A percentile compares a stretch with the other conserved stretches of the same genome.
Conservation (phyloP, 2,329 filamentous ascomycete genomes). For the Trichoderma atrobrunneum region DNA sequence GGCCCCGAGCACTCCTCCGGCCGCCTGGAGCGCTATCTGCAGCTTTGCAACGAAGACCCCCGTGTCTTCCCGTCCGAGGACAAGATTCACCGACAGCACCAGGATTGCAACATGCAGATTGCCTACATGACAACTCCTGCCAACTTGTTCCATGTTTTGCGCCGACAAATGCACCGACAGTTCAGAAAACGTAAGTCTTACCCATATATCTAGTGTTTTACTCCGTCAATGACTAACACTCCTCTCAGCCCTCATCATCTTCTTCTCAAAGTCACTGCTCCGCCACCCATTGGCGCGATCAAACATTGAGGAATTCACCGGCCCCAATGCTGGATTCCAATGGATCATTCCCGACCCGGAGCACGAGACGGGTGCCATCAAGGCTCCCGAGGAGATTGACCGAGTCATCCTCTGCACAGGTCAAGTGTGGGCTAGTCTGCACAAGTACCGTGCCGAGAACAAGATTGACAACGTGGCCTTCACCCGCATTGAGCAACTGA, state of each 20-base stretch:
- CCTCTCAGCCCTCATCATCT: conserved; percentile 75
- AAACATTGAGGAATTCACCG: conserved; percentile 83
- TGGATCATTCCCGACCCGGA: conserved; percentile 94
- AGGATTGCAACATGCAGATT: conserved; percentile 99
- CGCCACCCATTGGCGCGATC: conserved; percentile 92
- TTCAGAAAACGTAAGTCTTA: conserved; percentile 89
- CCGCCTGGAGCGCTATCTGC: conserved; percentile 93
- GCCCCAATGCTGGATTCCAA: conserved; percentile 80
- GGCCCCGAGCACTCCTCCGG: conserved; percentile 98
- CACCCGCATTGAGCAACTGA: conserved; percentile 93
- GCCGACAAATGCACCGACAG: conserved; percentile 97
- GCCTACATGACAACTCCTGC: conserved; percentile 95
- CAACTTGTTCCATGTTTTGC: conserved; percentile 94
- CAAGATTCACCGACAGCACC: conserved; percentile 93
- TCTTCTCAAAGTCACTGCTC: conserved; percentile 97
- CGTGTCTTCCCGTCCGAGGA: conserved; percentile 84
- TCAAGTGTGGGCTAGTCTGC: conserved; percentile 86
- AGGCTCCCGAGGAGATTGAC: conserved; percentile 79
- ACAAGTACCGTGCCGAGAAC: conserved; percentile 86
- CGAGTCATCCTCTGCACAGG: conserved; percentile 93
- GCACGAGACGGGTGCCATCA: conserved; percentile 73
- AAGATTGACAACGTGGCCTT: conserved; percentile 88
- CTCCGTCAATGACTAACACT: conserved; percentile 20
- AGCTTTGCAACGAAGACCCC: conserved; percentile 96
- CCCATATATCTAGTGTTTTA: not conserved